These are phyloP conservation scores for Salix dunnii DNA, from an alignment of 345 rosid genomes.

Conservation along the genomic window DNA sequence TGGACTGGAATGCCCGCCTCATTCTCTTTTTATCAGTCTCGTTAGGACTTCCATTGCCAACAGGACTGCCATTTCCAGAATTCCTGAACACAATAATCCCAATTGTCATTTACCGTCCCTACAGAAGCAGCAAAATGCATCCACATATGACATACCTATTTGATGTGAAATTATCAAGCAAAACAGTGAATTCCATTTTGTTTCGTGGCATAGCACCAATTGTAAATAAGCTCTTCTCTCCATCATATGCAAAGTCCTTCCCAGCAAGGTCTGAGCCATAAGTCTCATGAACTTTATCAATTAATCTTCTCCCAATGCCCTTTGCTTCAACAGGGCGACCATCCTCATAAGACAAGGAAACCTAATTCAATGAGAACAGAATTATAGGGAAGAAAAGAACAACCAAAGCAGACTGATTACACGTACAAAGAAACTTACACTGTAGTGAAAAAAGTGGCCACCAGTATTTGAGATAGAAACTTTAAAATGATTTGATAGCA, in stretches of 20 bases:
- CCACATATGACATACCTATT: conserved; percentile 12
- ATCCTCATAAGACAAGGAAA: conserved; percentile 17
- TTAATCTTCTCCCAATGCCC: conserved; percentile 21
- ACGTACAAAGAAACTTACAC: conserved; percentile 9
- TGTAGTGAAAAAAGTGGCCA: conserved; percentile 21
- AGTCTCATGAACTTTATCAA: conserved; percentile 25
- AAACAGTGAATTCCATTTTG: conserved; percentile 28
- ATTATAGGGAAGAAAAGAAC: background rate
- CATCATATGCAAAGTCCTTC: conserved; percentile 31
- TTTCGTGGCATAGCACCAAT: conserved; percentile 17
- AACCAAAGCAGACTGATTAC: background rate
- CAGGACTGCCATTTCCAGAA: conserved; percentile 51
- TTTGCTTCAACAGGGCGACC: conserved; percentile 19
- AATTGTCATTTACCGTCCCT: background rate
- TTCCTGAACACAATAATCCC: conserved; percentile 27
- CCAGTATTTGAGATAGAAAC: conserved; percentile 5
- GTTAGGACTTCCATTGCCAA: conserved; percentile 41
- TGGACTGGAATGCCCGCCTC: conserved; percentile 50
- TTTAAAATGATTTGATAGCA: conserved; percentile 25
- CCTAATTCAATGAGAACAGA: conserved; percentile 8
- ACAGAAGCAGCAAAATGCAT: background rate
- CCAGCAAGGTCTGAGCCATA: conserved; percentile 21
- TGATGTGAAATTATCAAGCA: conserved; percentile 19
- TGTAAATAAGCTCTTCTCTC: conserved; percentile 25
- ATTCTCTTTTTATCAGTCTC: conserved; percentile 56